phyloP scores from a whole-genome alignment of 208 protist genomes.

The Hexamita inflata region DNA sequence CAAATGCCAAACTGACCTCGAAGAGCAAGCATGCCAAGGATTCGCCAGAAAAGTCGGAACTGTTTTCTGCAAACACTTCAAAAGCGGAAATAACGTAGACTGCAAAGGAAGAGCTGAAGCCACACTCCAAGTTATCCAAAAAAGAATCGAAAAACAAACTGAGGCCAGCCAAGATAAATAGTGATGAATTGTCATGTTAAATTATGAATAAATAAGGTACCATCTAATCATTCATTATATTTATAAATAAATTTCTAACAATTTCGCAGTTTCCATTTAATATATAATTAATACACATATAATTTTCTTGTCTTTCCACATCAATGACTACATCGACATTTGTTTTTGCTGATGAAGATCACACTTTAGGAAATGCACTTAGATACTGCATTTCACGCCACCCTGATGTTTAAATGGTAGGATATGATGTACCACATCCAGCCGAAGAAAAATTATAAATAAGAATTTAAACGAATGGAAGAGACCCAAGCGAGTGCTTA shows the following conservation, averaged over 20 bases:
- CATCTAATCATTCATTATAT: too few relatives aligned
- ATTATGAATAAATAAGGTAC: too few relatives aligned
- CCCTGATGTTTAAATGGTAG: not conserved
- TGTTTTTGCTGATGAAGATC: slow-evolving; percentile 14
- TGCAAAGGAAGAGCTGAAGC: not conserved
- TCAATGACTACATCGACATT: not conserved
- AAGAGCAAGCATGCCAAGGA: not conserved
- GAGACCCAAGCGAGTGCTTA: not conserved
- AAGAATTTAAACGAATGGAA: not conserved
- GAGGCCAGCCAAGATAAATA: too few relatives aligned
- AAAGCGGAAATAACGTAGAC: not conserved
- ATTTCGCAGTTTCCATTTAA: too few relatives aligned
- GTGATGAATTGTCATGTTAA: too few relatives aligned
- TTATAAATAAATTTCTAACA: too few relatives aligned
- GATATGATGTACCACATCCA: slow-evolving; percentile 20
- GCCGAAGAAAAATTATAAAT: slow-evolving; percentile 3
- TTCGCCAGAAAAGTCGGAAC: not conserved
- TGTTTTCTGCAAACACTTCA: not conserved
- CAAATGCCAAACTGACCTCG: not conserved
- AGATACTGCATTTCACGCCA: not conserved
- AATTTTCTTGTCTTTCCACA: too few relatives aligned
- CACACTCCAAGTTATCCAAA: not conserved
- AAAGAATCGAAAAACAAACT: not conserved
- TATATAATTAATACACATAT: too few relatives aligned
- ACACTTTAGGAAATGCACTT: slow-evolving; percentile 13